Percentiles rank a stretch among this genome's conserved stretches.
Evolutionary conservation across 441 rosid species (phyloP).

Genomic region (Jatropha multifida): DNA sequence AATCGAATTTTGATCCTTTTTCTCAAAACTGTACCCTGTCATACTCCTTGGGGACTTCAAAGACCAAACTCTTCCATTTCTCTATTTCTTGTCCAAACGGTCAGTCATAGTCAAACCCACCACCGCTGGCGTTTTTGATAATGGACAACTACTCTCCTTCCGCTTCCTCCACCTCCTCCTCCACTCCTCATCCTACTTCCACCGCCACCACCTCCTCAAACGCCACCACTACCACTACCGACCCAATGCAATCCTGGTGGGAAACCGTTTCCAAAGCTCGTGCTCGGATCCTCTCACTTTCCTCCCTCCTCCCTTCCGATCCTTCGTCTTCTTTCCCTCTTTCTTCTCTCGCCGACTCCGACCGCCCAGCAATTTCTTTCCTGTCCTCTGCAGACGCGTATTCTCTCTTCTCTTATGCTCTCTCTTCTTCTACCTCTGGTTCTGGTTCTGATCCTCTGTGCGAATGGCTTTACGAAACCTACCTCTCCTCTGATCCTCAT

Average conservation of each 20-base stretch:
- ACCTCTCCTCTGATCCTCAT: conserved; percentile 64
- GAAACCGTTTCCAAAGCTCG: conserved; percentile 90
- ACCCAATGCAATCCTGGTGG: conserved; percentile 97
- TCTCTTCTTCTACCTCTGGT: conserved; percentile 58
- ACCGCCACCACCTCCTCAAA: conserved; percentile 24
- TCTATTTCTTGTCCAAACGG: not conserved
- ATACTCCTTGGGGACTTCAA: too few species aligned
- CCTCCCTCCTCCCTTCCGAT: conserved; percentile 49
- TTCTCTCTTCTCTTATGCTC: conserved; percentile 47
- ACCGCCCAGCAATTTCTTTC: conserved; percentile 78
- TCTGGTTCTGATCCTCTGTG: conserved; percentile 86
- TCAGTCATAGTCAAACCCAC: not conserved
- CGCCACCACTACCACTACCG: conserved; percentile 35
- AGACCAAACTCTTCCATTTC: not conserved
- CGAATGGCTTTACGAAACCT: conserved; percentile 95
- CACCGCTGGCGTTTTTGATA: not conserved
- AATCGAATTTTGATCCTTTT: too few species aligned
- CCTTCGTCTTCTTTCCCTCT: conserved; percentile 39
- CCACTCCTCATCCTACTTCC: conserved; percentile 45
- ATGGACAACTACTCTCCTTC: not conserved
- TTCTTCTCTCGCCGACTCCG: conserved; percentile 81
- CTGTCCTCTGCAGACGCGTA: conserved; percentile 68
- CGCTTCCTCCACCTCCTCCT: conserved; percentile 43
- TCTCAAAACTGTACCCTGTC: too few species aligned
- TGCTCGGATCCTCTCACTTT: conserved; percentile 66